Evolutionary conservation across 2,329 filamentous ascomycete genomes (phyloP).

Genomic region (Fusarium irregulare): DNA sequence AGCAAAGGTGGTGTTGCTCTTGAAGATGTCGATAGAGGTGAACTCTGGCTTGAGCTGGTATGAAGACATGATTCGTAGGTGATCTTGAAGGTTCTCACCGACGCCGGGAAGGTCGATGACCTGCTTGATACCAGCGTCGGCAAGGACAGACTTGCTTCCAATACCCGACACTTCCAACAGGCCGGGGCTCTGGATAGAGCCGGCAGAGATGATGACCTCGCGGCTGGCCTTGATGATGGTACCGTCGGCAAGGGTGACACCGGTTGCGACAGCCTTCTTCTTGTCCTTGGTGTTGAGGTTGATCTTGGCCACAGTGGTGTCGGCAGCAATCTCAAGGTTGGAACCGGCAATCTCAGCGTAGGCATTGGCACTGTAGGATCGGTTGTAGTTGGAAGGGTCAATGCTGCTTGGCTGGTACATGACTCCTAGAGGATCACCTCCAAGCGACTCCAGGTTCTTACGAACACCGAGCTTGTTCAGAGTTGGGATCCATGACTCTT

Average conservation of each 20-base stretch:
- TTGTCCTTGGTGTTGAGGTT: constrained; percentile 34
- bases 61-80: constrained; percentile 49
- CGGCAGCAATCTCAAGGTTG: constrained; percentile 51
- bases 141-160: constrained; percentile 61
- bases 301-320: constrained; percentile 39
- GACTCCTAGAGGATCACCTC: constrained; percentile 60
- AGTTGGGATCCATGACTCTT: constrained; percentile 57
- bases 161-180: constrained; percentile 69
- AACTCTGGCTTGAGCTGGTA: constrained; percentile 47
- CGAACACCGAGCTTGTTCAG: constrained; percentile 55
- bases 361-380: constrained; percentile 60
- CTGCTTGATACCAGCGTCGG: constrained; percentile 58
- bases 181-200: constrained; percentile 66
- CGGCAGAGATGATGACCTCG: constrained; percentile 50
- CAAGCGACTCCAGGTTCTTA: constrained; percentile 56
- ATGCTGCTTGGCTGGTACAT: constrained; percentile 62
- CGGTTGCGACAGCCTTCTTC: constrained; percentile 32
- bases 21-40: constrained; percentile 33
- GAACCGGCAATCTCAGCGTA: constrained; percentile 56
- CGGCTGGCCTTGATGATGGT: constrained; percentile 27
- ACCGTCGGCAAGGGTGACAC: constrained; percentile 27
- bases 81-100: constrained; percentile 55
- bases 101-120: constrained; percentile 67
- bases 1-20: constrained; percentile 32
- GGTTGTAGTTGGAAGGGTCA: constrained; percentile 55